Evolutionary conservation across 2,329 filamentous ascomycete genomes (phyloP).

Genomic region (Alternaria consortialis): DNA sequence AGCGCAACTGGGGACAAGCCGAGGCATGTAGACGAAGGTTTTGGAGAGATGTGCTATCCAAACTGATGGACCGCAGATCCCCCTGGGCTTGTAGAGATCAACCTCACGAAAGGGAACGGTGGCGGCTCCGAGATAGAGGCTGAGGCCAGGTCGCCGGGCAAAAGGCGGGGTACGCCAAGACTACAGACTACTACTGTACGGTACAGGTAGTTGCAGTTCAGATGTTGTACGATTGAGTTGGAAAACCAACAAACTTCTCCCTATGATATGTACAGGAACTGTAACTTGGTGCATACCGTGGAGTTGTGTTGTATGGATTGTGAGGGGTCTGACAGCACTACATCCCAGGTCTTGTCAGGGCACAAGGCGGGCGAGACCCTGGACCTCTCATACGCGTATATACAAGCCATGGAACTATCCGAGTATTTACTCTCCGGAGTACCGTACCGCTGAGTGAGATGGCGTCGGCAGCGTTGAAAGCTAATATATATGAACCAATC

Average conservation of each 20-base stretch:
- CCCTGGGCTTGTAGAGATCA: not conserved
- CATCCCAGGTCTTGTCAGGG: not conserved
- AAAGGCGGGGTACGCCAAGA: constrained; percentile 13
- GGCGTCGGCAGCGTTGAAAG: constrained; percentile 21
- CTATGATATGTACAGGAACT: not conserved
- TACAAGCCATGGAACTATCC: constrained; percentile 19
- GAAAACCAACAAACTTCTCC: not conserved
- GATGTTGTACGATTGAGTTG: not conserved
- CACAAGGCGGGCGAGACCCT: constrained; percentile 8
- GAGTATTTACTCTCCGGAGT: constrained; percentile 17
- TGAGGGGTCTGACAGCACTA: not conserved
- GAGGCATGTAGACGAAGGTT: not conserved
- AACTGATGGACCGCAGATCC: not conserved
- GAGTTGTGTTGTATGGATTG: not conserved
- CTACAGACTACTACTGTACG: not conserved
- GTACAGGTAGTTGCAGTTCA: not conserved
- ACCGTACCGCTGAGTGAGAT: constrained; percentile 24
- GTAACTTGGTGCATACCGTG: not conserved
- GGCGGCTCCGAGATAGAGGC: not conserved
- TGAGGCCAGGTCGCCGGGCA: not conserved
- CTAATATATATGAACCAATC: constrained; percentile 33
- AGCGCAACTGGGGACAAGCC: not conserved
- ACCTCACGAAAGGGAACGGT: constrained; percentile 5
- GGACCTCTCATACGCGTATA: constrained; percentile 18
- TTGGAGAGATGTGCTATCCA: not conserved